Evolutionary conservation across 495 filamentous ascomycete genomes (phyloP).

Genomic region (Hapsidospora chrysogenum): DNA sequence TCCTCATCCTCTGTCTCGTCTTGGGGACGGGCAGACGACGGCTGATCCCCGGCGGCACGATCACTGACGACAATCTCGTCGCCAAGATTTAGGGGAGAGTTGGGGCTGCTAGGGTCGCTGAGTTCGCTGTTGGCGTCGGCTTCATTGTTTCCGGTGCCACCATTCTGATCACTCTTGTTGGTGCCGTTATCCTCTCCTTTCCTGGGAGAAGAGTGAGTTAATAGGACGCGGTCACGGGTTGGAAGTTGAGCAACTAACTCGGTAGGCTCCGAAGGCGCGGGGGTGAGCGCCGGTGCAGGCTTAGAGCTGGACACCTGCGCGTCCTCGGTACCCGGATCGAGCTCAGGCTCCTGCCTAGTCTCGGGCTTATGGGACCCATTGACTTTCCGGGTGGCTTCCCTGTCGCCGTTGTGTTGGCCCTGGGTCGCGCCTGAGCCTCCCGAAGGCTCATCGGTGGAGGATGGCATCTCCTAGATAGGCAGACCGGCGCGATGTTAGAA

Average conservation of each 20-base stretch:
- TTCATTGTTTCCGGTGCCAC: no score
- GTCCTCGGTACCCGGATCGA: no score
- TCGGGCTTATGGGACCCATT: no score
- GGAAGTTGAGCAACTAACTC: no score
- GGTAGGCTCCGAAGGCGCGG: no score
- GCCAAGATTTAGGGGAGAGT: slow-evolving; percentile 7
- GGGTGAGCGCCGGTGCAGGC: no score
- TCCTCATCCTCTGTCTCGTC: slow-evolving; percentile 12
- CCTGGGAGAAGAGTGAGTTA: no score
- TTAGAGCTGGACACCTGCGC: no score
- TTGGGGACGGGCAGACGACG: slow-evolving; percentile 9
- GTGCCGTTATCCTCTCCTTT: no score
- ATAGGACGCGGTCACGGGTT: no score
- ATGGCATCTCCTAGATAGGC: not conserved
- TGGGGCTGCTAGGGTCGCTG: slow-evolving; percentile 2
- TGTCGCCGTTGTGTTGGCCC: not conserved
- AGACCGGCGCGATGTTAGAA: slow-evolving; percentile 2
- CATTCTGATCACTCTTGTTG: no score
- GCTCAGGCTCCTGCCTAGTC: no score
- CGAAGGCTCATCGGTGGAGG: not conserved
- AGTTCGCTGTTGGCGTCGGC: slow-evolving; percentile 10
- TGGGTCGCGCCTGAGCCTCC: not conserved
- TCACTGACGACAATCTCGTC: slow-evolving; percentile 32
- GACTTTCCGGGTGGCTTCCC: not conserved
- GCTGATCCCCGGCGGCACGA: slow-evolving; percentile 13